Evolutionary conservation across 2,329 filamentous ascomycete species (phyloP), one percentile per base, ranked within the genome.

Genomic region (Ophiosphaerella korrae): DNA sequence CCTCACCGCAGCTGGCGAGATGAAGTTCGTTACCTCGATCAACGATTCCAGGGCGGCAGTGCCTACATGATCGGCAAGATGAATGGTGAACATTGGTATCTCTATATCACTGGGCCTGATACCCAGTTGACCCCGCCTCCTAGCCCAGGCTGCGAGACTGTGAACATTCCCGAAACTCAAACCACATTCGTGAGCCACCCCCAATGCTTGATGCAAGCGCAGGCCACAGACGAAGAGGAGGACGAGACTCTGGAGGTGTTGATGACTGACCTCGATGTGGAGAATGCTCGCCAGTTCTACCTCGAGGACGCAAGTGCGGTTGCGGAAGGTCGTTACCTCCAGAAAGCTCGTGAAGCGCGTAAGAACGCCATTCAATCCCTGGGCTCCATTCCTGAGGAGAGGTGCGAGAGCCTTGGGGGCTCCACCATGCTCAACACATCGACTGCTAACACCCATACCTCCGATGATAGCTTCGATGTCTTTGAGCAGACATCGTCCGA

Each of bases 31-130:
- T 96, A 88, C 66, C 82, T 99, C 57, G 94, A 99, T 77, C 88
- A 89, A 71, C 90, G 92, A 75, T 97, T 99, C 72, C 82, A 89
- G 55, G 88, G 90, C 49, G 94, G 94, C 48, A 97, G 93, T 74
- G 94, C 94, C 43, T 99, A 99, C 76, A 96, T 97, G 92, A 95
- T 99, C 60, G 94, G 94, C 69, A 97, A 97, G 79, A 97, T 97
- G 93, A 99, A 99, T 65, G 93, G 94, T 51, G 94, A 99, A 74
- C 94, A 99, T 68, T 99, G 94, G 94, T 97, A 97, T 73, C 80
- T 99, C 48, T 99, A 99, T 78, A 87, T 97, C 67, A 97, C 94
- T 11, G 90, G 90, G 44, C 93, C 94, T 14, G 87, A 88, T 71
- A 87, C 84, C 41, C 80, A 84, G 46, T 80, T 95, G 59, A 96